phyloP scores from a whole-genome alignment of 2,329 filamentous ascomycete species.

The Cladosporium phlei region DNA sequence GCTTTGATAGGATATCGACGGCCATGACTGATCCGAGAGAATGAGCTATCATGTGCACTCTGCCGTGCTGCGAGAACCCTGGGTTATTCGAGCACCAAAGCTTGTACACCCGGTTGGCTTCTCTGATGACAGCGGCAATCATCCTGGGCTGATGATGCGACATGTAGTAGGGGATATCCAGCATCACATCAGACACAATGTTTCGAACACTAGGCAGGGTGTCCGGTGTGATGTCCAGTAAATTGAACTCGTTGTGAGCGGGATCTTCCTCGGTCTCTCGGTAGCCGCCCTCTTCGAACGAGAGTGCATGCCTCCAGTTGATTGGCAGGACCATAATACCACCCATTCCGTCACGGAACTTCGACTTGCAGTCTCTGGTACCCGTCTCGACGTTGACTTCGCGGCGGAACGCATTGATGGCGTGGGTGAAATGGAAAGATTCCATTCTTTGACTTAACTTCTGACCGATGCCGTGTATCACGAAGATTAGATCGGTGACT shows the following conservation, averaged over 20 bases:
- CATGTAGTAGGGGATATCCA: constrained; percentile 96
- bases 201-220: constrained; percentile 86
- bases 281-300: constrained; percentile 71
- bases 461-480: constrained; percentile 94
- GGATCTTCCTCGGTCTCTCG: constrained; percentile 51
- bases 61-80: constrained; percentile 69
- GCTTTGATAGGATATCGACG: constrained; percentile 80
- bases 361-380: constrained; percentile 66
- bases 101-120: constrained; percentile 93
- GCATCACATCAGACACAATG: constrained; percentile 95
- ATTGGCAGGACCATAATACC: constrained; percentile 91
- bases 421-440: constrained; percentile 95
- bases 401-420: constrained; percentile 83
- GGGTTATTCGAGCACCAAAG: constrained; percentile 94
- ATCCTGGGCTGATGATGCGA: constrained; percentile 94
- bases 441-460: constrained; percentile 87
- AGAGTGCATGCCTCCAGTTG: constrained; percentile 88
- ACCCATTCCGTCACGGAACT: constrained; percentile 72
- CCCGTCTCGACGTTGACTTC: constrained; percentile 80
- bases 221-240: constrained; percentile 87
- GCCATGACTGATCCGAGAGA: constrained; percentile 94
- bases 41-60: constrained; percentile 88
- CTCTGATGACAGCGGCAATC: constrained; percentile 79
- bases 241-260: constrained; percentile 57
- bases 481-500: constrained; percentile 81